Conservation (phyloP, 352 stramenopile species). For the Phytophthora rubi region DNA sequence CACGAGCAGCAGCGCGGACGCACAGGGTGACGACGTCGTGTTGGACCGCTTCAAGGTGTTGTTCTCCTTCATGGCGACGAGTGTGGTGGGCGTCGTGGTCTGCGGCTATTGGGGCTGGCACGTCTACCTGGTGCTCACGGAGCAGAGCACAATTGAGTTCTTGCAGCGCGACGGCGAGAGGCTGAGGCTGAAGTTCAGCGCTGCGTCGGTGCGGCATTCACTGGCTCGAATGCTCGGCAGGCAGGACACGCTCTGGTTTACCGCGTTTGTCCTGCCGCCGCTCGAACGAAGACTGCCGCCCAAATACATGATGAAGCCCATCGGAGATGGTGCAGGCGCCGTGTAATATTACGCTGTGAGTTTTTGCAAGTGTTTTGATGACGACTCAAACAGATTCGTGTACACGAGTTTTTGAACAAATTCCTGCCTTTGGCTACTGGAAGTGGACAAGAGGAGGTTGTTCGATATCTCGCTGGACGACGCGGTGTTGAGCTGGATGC, state of each 20-base stretch:
- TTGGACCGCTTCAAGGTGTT: constrained; percentile 40
- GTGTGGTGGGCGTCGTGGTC: constrained; percentile 39
- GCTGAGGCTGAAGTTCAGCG: constrained; percentile 14
- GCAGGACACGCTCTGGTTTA: constrained; percentile 37
- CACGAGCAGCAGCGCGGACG: constrained; percentile 24
- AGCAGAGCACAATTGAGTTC: constrained; percentile 53
- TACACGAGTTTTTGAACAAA: too few species aligned
- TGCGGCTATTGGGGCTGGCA: constrained; percentile 53
- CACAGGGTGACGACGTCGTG: constrained; percentile 18
- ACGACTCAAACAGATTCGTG: too few species aligned
- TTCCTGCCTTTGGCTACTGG: too few species aligned
- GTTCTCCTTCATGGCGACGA: constrained; percentile 50
- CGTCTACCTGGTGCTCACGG: constrained; percentile 50
- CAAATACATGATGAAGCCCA: constrained; percentile 24
- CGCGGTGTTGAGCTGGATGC: too few species aligned
- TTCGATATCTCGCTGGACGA: too few species aligned
- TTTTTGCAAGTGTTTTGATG: too few species aligned
- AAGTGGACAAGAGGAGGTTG: too few species aligned
- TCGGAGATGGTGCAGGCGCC: too few species aligned
- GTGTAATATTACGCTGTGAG: too few species aligned
- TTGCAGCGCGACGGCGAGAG: constrained; percentile 30
- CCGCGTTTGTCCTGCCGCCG: constrained; percentile 32
- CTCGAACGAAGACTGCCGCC: constrained; percentile 18
- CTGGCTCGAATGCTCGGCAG: constrained; percentile 38
- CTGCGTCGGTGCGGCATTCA: constrained; percentile 20